Percentiles rank a stretch among this genome's conserved stretches.
Evolutionary conservation across 2,329 filamentous ascomycete species (phyloP).

Genomic region (Fusarium protoensiforme): DNA sequence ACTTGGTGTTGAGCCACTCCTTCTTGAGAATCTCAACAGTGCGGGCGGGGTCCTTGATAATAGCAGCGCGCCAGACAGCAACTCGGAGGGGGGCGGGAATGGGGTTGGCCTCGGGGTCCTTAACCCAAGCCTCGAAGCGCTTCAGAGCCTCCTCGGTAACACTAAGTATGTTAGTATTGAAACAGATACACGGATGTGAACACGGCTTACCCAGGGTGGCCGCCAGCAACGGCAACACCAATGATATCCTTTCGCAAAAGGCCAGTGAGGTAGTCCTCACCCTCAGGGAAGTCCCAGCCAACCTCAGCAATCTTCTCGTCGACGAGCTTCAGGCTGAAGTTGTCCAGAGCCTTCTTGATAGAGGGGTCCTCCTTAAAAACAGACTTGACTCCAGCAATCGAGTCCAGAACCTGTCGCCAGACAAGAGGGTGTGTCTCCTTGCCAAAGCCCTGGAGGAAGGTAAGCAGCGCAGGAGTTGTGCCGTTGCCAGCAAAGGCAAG

Average conservation of each 20-base stretch:
- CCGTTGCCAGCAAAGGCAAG: constrained; percentile 89
- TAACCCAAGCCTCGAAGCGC: constrained; percentile 83
- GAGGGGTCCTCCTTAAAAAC: constrained; percentile 83
- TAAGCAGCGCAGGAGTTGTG: constrained; percentile 82
- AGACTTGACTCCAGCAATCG: constrained; percentile 81
- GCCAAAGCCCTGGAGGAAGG: constrained; percentile 86
- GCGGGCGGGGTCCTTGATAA: constrained; percentile 75
- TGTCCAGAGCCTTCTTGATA: constrained; percentile 78
- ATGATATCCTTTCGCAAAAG: constrained; percentile 88
- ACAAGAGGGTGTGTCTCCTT: constrained; percentile 87
- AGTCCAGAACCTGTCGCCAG: constrained; percentile 86
- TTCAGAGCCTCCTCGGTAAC: constrained; percentile 78
- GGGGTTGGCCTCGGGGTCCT: constrained; percentile 72
- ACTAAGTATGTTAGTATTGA: constrained; percentile 53
- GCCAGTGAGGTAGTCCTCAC: constrained; percentile 83
- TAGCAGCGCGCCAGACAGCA: constrained; percentile 82
- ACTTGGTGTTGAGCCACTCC: constrained; percentile 84
- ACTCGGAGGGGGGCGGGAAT: constrained; percentile 85
- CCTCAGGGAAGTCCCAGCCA: constrained; percentile 84
- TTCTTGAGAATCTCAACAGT: constrained; percentile 81
- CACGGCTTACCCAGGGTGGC: constrained; percentile 75
- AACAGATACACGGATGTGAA: not conserved
- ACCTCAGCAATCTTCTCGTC: constrained; percentile 79
- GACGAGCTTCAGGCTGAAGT: constrained; percentile 82
- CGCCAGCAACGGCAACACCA: constrained; percentile 76